Evolutionary conservation across 345 rosid species (phyloP).

Genomic region (Arabidopsis suecica): DNA sequence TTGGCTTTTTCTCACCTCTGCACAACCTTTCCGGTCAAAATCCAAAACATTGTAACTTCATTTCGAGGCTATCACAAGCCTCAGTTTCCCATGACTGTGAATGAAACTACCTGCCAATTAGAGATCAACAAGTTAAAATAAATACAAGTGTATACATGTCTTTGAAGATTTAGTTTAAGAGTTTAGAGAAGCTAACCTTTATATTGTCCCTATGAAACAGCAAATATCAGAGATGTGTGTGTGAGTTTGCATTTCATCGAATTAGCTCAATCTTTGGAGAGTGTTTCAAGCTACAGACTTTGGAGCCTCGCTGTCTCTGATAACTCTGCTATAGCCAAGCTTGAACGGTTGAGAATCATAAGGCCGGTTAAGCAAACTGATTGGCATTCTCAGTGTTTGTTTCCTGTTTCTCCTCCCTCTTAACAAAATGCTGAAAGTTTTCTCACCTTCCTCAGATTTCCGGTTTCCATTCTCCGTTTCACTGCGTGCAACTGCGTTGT

Average conservation of each 20-base stretch:
- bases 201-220: slow-evolving; percentile 34
- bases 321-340: slow-evolving; percentile 70
- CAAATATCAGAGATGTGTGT: slow-evolving; percentile 28
- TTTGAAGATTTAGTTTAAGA: slow-evolving; percentile 9
- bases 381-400: slow-evolving; percentile 91
- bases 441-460: slow-evolving; percentile 61
- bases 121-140: not conserved
- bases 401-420: slow-evolving; percentile 89
- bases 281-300: slow-evolving; percentile 50
- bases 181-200: slow-evolving; percentile 42
- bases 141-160: not conserved
- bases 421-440: slow-evolving; percentile 85
- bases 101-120: slow-evolving; percentile 33
- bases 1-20: slow-evolving; percentile 35
- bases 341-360: slow-evolving; percentile 91
- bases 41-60: slow-evolving; percentile 32
- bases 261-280: slow-evolving; percentile 14
- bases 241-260: slow-evolving; percentile 23
- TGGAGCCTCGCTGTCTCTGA: slow-evolving; percentile 80
- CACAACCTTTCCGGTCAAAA: slow-evolving; percentile 25
- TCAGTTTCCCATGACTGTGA: slow-evolving; percentile 29
- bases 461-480: slow-evolving; percentile 52
- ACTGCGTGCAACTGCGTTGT: slow-evolving; percentile 41
- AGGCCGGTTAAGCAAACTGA: slow-evolving; percentile 88
- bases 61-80: slow-evolving; percentile 38